A percentile compares a stretch with the other conserved stretches of the same genome.
These are phyloP conservation scores for Candolleomyces aberdarensis DNA, from an alignment of 768 basidiomycete species.

Conservation along the genomic window DNA sequence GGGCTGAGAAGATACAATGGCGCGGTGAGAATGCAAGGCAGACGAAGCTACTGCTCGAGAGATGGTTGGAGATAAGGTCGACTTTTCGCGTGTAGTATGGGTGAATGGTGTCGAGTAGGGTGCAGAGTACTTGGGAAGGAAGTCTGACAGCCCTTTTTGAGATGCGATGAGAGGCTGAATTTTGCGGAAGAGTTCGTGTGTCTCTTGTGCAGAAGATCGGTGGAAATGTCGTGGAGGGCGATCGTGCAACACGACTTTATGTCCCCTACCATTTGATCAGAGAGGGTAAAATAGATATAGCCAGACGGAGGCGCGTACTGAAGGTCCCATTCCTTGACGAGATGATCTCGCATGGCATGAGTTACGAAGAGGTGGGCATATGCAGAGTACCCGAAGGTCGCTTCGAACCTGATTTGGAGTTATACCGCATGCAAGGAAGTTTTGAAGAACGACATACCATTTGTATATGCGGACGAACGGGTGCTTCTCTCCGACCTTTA, in stretches of 20 bases:
- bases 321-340: conserved; percentile 73
- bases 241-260: conserved; percentile 80
- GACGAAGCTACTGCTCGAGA: neutral
- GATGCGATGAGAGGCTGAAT: conserved; percentile 35
- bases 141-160: conserved; percentile 36
- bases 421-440: neutral
- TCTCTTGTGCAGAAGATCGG: conserved; percentile 62
- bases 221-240: conserved; percentile 87
- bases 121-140: conserved; percentile 48
- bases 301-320: conserved; percentile 46
- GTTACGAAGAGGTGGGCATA: conserved; percentile 95
- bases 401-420: conserved; percentile 68
- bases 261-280: conserved; percentile 51
- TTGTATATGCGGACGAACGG: conserved; percentile 70
- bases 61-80: neutral
- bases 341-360: conserved; percentile 71
- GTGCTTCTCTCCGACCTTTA: conserved; percentile 72
- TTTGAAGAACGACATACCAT: conserved; percentile 44
- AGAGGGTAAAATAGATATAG: neutral
- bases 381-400: conserved; percentile 72
- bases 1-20: neutral
- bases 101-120: conserved; percentile 69
- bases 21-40: neutral
- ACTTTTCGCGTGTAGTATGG: conserved; percentile 21
- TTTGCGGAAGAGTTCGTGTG: conserved; percentile 65